Percentiles rank a stretch among this genome's conserved stretches.
These are phyloP conservation scores for Arabis hirsuta DNA, from an alignment of 345 rosid species.

Conservation along the genomic window DNA sequence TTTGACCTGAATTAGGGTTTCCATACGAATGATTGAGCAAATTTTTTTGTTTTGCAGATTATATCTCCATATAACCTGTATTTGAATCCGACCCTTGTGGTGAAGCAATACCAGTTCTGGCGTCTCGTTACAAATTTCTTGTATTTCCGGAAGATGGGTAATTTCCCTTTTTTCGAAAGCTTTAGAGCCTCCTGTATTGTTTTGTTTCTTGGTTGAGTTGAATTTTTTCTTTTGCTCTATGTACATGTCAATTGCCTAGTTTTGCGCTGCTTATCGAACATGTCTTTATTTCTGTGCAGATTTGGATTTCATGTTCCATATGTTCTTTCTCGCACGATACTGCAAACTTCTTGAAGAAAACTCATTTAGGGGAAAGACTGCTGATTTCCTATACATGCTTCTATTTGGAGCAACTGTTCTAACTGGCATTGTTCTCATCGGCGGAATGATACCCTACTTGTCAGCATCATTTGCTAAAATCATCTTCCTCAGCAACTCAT, in stretches of 20 bases:
- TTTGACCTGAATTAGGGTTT: no score
- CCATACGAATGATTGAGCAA: background rate
- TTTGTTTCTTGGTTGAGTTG: background rate
- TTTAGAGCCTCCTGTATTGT: background rate
- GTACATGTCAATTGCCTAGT: no score
- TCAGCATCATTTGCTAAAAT: conserved; percentile 93
- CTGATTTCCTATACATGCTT: conserved; percentile 98
- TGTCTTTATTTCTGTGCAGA: conserved; percentile 50
- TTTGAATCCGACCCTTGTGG: conserved; percentile 80
- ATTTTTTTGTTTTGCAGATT: conserved; percentile 58
- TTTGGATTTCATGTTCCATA: conserved; percentile 96
- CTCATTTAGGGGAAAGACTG: conserved; percentile 97
- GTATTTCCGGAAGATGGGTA: conserved; percentile 96
- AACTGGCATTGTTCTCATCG: conserved; percentile 85
- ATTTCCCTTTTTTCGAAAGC: background rate
- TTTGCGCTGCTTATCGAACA: background rate
- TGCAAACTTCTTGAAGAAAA: conserved; percentile 99
- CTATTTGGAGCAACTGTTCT: conserved; percentile 89
- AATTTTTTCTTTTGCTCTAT: background rate
- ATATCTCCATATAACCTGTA: conserved; percentile 86
- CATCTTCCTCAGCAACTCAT: conserved; percentile 96
- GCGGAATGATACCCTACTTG: conserved; percentile 93
- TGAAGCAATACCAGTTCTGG: conserved; percentile 93
- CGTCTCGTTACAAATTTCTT: conserved; percentile 97
- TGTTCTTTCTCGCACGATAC: conserved; percentile 99